Base-by-base conservation (phyloP, 441 rosid species). In the Pelargonium australe region DNA sequence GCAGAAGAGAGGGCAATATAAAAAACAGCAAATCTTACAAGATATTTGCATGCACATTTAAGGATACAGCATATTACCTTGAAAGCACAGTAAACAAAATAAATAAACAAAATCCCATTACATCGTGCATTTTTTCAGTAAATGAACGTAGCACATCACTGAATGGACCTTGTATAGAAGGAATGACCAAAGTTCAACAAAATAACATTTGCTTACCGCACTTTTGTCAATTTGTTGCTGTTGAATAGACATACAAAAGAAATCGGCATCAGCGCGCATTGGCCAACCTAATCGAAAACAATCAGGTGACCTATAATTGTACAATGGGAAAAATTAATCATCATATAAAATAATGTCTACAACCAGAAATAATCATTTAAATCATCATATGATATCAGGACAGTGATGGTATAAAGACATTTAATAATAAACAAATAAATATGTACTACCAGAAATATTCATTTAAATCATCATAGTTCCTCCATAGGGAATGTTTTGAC, bases 241-340 rank as follows among this genome's bases (percentile, higher is more conserved):
- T 7, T 67, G 81, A 68, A 73, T 61, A 63, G 88, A 73, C 67
- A 70, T 60, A 44, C 77, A 70, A 79, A 95, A 95, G 85, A 95
- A 95, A 83, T 91, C 98, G 74, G 98, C 98, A 88, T 84, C 96
- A 17, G 86, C 87, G 67, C 96, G 91, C 99, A 95, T 92, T 47
- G 99, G 99, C 99, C 99, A 95, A 69, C 99, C 96, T 77, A 95
- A 69, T 25, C 96, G 94, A 75, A 95, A 95, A 81, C 99, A 95
- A 82, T 89, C 95, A 63, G 85, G 87, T 2, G 97, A 95, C 99
- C 99, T 95, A 77, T 49, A 78, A 28, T 62, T 28, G 65, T 37
- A 37, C 41, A 37, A 37, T 7, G 8, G 12, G 3, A 25, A 28
- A 62, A 62, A 12, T 62, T 62, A 62, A 62, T 62, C 40, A 60